Evolutionary conservation across 2,329 filamentous ascomycete genomes (phyloP), one percentile per base, ranked within the genome.

Genomic region (Metarhizium anisopliae): DNA sequence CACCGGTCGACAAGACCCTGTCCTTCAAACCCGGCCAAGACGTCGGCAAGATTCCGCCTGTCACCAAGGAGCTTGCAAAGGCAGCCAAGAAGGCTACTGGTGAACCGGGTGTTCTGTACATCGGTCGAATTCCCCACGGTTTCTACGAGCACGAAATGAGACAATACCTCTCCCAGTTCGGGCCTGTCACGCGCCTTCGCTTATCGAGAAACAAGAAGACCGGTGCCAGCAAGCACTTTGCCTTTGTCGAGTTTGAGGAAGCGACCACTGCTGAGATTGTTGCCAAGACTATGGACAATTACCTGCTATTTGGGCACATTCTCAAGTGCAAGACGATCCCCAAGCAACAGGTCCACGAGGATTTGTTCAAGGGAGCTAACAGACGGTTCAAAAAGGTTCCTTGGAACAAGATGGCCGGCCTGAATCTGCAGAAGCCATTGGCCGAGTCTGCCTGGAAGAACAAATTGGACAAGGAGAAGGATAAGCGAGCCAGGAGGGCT

Each of bases 71-170:
- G 51, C 61, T 73, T 10, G 65, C 71, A 59, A 74, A 77, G 63
- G 73, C 76, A 25, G 70, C 74, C 30, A 68, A 73, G 62, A 64
- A 63, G 32, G 66, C 66, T 20, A 74, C 75, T 56, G 77, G 79
- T 50, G 79, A 81, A 53, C 83, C 89, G 1, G 93, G 92, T 50
- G 86, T 94, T 45, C 80, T 97, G 66, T 97, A 96, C 74, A 80
- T 99, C 65, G 91, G 90, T 68, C 90, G 91, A 61, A 86, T 96
- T 58, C 92, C 92, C 43, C 90, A 94, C 74, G 75, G 94, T 74
- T 99, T 99, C 83, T 97, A 93, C 79, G 94, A 99, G 75, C 83
- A 91, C 66, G 88, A 97, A 74, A 95, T 99, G 87, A 85, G 84
- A 64, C 84, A 86, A 61, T 99, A 97, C 78, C 95, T 97, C 68